Evolutionary conservation across 257 asterid genomes (phyloP).

Genomic region (Lycium barbarum): DNA sequence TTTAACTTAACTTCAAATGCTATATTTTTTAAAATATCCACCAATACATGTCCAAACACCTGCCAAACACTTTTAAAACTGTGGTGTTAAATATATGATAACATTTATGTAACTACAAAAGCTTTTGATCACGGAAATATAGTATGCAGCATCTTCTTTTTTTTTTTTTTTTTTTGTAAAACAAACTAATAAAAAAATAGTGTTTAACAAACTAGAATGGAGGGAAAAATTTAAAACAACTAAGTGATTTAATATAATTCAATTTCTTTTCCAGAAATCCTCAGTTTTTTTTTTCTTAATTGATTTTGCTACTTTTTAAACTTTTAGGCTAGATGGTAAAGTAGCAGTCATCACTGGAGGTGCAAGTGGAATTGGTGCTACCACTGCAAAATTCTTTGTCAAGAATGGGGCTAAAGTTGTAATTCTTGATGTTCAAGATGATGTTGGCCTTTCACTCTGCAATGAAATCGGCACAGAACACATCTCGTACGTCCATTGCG

Average conservation of each 20-base stretch:
- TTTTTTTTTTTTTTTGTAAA: no score
- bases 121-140: no score
- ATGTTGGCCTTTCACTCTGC: conserved; percentile 35
- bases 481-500: conserved; percentile 48
- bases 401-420: conserved; percentile 53
- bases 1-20: no score
- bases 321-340: conserved; percentile 46
- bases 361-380: conserved; percentile 49
- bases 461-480: conserved; percentile 28
- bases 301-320: background rate
- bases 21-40: no score
- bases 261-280: background rate
- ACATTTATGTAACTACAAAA: no score
- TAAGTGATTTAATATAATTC: background rate
- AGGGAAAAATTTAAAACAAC: no score
- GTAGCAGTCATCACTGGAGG: conserved; percentile 49
- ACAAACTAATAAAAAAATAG: no score
- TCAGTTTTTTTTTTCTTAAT: background rate
- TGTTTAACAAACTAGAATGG: no score
- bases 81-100: no score
- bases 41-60: no score
- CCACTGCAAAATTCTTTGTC: conserved; percentile 36
- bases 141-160: no score
- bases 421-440: conserved; percentile 50
- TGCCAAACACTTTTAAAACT: no score